These are phyloP conservation scores for Choanephora cucurbitarum DNA, from an alignment of 371 early-diverging fungal genomes.

Conservation along the genomic window DNA sequence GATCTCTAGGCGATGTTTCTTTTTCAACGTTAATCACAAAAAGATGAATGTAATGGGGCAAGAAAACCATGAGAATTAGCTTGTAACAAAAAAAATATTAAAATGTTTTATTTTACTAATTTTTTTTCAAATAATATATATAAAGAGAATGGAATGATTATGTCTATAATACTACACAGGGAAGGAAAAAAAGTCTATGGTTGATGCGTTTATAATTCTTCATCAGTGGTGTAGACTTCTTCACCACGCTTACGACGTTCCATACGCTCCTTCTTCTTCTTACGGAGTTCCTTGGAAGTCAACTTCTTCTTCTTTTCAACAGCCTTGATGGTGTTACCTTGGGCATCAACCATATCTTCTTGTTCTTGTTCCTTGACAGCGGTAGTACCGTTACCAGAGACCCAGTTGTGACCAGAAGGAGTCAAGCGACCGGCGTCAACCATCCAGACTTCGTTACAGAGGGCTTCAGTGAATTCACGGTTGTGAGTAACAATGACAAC, in stretches of 20 bases:
- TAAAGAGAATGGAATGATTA: conserved; percentile 1
- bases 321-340: conserved; percentile 54
- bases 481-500: conserved; percentile 81
- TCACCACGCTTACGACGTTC: conserved; percentile 61
- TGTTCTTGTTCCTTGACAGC: conserved; percentile 38
- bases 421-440: conserved; percentile 70
- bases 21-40: too few species aligned
- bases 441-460: conserved; percentile 75
- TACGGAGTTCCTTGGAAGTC: conserved; percentile 51
- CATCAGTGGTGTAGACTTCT: conserved; percentile 54
- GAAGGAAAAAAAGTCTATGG: not conserved
- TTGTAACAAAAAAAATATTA: not conserved
- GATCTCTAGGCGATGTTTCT: too few species aligned
- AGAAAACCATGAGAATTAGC: not conserved
- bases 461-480: conserved; percentile 69
- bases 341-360: conserved; percentile 52
- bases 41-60: too few species aligned
- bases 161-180: conserved; percentile 1
- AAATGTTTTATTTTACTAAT: conserved; percentile 1
- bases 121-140: not conserved
- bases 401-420: conserved; percentile 59
- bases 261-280: conserved; percentile 63
- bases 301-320: conserved; percentile 53
- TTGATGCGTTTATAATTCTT: conserved; percentile 38
- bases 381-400: conserved; percentile 48